Conservation (phyloP, 495 filamentous ascomycete genomes). For the Aspergillus mulundensis region DNA sequence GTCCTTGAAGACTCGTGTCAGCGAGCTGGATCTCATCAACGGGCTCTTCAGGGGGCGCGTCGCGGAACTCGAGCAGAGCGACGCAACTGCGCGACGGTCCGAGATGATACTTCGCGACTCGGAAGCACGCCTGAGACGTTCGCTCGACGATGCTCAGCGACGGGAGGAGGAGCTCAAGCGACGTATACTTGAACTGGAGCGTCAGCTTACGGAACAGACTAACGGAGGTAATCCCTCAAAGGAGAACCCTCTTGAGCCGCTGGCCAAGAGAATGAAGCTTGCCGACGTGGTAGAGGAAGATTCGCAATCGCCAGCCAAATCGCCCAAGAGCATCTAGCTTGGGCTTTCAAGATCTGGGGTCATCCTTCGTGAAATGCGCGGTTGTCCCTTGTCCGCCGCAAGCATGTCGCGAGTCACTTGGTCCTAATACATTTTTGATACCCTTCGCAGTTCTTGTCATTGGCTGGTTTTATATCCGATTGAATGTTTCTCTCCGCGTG, state of each 20-base stretch:
- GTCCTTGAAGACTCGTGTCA: slow-evolving; percentile 81
- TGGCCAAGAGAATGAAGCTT: slow-evolving; percentile 42
- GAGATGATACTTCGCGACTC: slow-evolving; percentile 55
- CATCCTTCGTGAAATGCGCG: slow-evolving; percentile 5
- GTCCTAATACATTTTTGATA: slow-evolving; percentile 42
- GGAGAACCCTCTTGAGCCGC: slow-evolving; percentile 39
- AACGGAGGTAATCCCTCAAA: slow-evolving; percentile 14
- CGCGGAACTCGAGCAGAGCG: slow-evolving; percentile 76
- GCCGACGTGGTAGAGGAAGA: slow-evolving; percentile 45
- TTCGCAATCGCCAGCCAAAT: slow-evolving; percentile 32
- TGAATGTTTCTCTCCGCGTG: slow-evolving; percentile 15
- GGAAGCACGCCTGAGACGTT: slow-evolving; percentile 59
- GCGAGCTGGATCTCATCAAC: slow-evolving; percentile 93
- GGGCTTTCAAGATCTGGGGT: not conserved
- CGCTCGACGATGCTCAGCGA: slow-evolving; percentile 69
- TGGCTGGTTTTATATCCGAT: slow-evolving; percentile 32
- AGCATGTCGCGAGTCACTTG: slow-evolving; percentile 22
- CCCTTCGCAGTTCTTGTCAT: slow-evolving; percentile 40
- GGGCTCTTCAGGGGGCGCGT: slow-evolving; percentile 88
- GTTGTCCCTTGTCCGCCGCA: not conserved
- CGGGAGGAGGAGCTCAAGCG: slow-evolving; percentile 81
- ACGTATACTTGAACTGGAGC: slow-evolving; percentile 75
- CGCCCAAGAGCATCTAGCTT: slow-evolving; percentile 35
- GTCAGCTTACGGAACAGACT: slow-evolving; percentile 45
- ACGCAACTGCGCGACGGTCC: slow-evolving; percentile 58